Base-by-base conservation (phyloP, 2,329 filamentous ascomycete species). In the Neonectria sp. region DNA sequence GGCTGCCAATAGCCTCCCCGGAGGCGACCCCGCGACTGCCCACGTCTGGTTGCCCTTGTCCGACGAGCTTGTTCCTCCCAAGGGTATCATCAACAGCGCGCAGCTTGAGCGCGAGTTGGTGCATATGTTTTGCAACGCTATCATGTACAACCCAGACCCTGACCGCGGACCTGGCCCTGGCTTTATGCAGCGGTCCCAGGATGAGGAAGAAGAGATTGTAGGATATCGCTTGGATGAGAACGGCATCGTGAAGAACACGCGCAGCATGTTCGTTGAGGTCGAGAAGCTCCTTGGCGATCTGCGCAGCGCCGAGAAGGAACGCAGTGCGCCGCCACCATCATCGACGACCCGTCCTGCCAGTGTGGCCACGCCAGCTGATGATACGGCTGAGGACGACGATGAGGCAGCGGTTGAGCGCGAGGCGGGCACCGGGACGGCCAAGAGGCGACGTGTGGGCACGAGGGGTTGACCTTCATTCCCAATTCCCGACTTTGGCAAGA, bases 41-140 rank as follows among this genome's bases (percentile, higher is more conserved):
- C 87, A 83, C 64, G 84, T 93, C 24, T 89, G 88, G 85, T 82
- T 95, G 7, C 90, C 93, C 9, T 88, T 93, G 63, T 92, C 89
- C 2, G 88, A 91, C 56, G 94, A 98, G 64, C 85, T 97, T 29
- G 86, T 95, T 3, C 94, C 95, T 3, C 95, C 96, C 0, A 93
- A 91, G 74, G 94, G 91, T 24, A 97, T 98, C 74, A 93, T 98
- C 80, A 98, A 98, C 80, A 95, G 93, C 57, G 90, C 92, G 1
- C 96, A 98, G 79, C 86, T 98, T 17, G 95, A 98, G 81, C 94
- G 95, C 72, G 95, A 98, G 79, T 85, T 98, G 12, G 94, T 97
- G 74, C 93, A 97, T 75, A 98, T 98, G 93, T 97, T 98, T 79
- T 94, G 95, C 72, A 98, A 98, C 76, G 95, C 96, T 21, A 93